phyloP scores from a whole-genome alignment of 2,329 filamentous ascomycete genomes.

The Ascochyta koolunga region DNA sequence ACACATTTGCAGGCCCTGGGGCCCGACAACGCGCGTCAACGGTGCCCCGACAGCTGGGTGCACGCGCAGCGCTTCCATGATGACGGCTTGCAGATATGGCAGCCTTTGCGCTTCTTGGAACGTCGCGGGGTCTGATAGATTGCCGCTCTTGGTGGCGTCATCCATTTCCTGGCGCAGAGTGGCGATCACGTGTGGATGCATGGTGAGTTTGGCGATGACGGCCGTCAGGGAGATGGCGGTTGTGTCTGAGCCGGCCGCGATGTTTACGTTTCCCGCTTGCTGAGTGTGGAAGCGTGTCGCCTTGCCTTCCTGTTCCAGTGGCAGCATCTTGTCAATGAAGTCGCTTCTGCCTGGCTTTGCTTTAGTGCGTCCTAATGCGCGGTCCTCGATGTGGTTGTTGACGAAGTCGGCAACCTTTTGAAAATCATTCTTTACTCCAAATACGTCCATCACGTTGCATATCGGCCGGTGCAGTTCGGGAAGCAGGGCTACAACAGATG shows the following conservation, averaged over 20 bases:
- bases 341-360: slow-evolving; percentile 12
- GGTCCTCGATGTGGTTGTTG: slow-evolving; percentile 1
- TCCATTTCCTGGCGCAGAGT: slow-evolving; percentile 30
- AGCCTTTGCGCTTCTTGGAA: slow-evolving; percentile 45
- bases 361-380: slow-evolving; percentile 11
- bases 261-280: slow-evolving; percentile 36
- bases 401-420: slow-evolving; percentile 1
- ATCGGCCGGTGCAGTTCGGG: slow-evolving; percentile 11
- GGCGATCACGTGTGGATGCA: slow-evolving; percentile 34
- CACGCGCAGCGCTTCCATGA: slow-evolving; percentile 52
- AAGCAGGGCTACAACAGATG: slow-evolving; percentile 6
- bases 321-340: slow-evolving; percentile 21
- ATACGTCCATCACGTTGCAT: background rate
- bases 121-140: slow-evolving; percentile 19
- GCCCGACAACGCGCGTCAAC: slow-evolving; percentile 49
- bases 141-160: slow-evolving; percentile 6
- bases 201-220: slow-evolving; percentile 55
- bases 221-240: slow-evolving; percentile 57
- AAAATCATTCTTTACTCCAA: background rate
- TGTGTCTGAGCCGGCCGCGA: slow-evolving; percentile 53
- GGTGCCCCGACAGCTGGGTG: slow-evolving; percentile 52
- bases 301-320: slow-evolving; percentile 17
- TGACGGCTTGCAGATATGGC: slow-evolving; percentile 53
- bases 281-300: slow-evolving; percentile 8
- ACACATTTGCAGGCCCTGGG: slow-evolving; percentile 30